Conservation (phyloP, 257 asterid genomes). For the Hygrophila difformis region DNA sequence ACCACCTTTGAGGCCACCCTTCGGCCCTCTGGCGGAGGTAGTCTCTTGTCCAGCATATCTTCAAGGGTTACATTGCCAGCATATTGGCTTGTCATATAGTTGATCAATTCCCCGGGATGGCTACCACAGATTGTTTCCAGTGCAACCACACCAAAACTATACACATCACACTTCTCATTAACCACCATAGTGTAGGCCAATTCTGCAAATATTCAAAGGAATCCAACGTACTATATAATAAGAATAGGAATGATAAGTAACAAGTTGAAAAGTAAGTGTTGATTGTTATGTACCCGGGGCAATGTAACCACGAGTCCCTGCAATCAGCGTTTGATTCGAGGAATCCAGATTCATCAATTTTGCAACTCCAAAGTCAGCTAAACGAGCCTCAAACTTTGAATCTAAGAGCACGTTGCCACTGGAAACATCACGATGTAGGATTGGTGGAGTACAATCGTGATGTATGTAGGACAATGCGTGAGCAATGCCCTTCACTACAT, state of each 20-base stretch:
- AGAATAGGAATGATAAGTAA: no score
- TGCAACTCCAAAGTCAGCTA: conserved; percentile 1
- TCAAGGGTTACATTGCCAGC: neutral
- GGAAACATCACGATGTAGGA: conserved; percentile 19
- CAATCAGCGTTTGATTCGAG: conserved; percentile 1
- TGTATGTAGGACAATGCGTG: conserved; percentile 17
- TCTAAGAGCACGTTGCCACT: conserved; percentile 11
- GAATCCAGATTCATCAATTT: conserved; percentile 12
- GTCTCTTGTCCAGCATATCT: conserved; percentile 6
- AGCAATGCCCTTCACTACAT: conserved; percentile 14
- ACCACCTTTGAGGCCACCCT: neutral
- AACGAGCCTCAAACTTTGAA: neutral
- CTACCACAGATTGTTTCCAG: conserved; percentile 19
- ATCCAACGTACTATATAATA: no score
- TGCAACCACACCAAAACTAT: conserved; percentile 25
- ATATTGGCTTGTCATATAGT: neutral
- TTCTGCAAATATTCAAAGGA: conserved; percentile 8
- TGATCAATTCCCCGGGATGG: conserved; percentile 15
- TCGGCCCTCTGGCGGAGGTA: neutral
- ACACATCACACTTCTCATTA: conserved; percentile 22
- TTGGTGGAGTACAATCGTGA: conserved; percentile 17
- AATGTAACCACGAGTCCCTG: conserved; percentile 21
- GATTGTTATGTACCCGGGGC: conserved; percentile 19
- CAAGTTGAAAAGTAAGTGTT: no score
- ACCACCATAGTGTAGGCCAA: conserved; percentile 22